Evolutionary conservation across 441 rosid genomes (phyloP).

Genomic region (Populus trichocarpa): DNA sequence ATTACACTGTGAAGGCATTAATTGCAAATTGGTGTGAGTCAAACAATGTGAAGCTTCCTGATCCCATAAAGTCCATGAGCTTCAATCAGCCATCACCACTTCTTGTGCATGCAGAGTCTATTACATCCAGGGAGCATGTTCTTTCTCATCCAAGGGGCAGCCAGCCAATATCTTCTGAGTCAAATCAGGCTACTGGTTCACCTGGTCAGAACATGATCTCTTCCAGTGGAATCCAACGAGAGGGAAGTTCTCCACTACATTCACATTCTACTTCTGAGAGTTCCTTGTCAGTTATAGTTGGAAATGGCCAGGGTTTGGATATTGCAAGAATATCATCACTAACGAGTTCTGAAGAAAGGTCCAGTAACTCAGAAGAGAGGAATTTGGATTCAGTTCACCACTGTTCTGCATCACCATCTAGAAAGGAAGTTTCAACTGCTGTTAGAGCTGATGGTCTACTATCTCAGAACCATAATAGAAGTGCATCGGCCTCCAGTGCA

Average conservation of each 20-base stretch:
- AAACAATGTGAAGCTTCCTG: conserved; percentile 71
- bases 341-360: conserved; percentile 46
- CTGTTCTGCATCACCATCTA: conserved; percentile 48
- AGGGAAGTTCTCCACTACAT: conserved; percentile 54
- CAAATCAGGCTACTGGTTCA: conserved; percentile 40
- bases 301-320: conserved; percentile 42
- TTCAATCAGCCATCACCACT: conserved; percentile 57
- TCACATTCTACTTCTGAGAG: conserved; percentile 53
- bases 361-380: conserved; percentile 42
- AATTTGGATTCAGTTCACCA: conserved; percentile 42
- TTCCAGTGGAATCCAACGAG: conserved; percentile 42
- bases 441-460: conserved; percentile 30
- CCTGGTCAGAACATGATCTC: conserved; percentile 39
- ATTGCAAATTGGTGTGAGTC: conserved; percentile 91
- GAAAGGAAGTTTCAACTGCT: conserved; percentile 39
- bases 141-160: conserved; percentile 32
- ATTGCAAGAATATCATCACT: conserved; percentile 36
- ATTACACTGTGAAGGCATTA: conserved; percentile 85
- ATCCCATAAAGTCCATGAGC: conserved; percentile 53
- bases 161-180: conserved; percentile 47
- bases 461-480: conserved; percentile 45
- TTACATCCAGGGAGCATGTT: conserved; percentile 27
- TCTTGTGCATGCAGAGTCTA: conserved; percentile 49
- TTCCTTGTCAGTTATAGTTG: conserved; percentile 42
- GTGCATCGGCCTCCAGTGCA: conserved; percentile 54